Conservation (phyloP, 352 stramenopile genomes). For the Pythium sukuiense region DNA sequence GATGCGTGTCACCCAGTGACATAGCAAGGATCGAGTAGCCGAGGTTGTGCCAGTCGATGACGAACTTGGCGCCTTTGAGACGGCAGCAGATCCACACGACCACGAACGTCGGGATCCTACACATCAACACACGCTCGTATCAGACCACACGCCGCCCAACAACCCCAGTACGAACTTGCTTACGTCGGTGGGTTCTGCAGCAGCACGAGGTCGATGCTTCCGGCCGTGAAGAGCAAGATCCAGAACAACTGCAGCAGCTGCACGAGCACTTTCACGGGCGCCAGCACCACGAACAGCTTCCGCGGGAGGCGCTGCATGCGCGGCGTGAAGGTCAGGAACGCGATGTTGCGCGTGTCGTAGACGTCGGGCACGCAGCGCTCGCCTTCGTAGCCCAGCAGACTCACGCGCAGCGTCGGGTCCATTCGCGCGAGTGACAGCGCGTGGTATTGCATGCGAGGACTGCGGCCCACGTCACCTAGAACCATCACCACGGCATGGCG, state of each 20-base stretch:
- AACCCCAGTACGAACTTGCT: not conserved
- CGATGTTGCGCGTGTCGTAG: constrained; percentile 56
- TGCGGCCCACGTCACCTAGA: constrained; percentile 94
- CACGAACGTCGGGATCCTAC: constrained; percentile 92
- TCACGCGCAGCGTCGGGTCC: constrained; percentile 63
- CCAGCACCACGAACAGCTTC: constrained; percentile 74
- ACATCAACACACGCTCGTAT: constrained; percentile 15
- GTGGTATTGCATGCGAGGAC: constrained; percentile 99
- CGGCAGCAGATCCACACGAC: constrained; percentile 81
- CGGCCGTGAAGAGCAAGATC: constrained; percentile 69
- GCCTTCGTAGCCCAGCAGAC: constrained; percentile 94
- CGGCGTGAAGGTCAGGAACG: constrained; percentile 76
- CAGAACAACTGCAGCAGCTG: constrained; percentile 83
- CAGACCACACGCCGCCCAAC: not conserved
- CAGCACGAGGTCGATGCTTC: constrained; percentile 91
- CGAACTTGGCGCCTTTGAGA: constrained; percentile 87
- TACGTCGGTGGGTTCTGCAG: constrained; percentile 98
- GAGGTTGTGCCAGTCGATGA: constrained; percentile 99
- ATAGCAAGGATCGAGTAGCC: constrained; percentile 96
- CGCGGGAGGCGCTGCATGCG: constrained; percentile 61
- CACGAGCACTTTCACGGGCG: constrained; percentile 84
- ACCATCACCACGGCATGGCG: constrained; percentile 92
- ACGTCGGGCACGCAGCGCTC: constrained; percentile 86
- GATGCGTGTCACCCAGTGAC: constrained; percentile 57
- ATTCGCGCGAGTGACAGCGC: constrained; percentile 91